Conservation (phyloP, 257 asterid genomes). For the Eustoma russellianum region DNA sequence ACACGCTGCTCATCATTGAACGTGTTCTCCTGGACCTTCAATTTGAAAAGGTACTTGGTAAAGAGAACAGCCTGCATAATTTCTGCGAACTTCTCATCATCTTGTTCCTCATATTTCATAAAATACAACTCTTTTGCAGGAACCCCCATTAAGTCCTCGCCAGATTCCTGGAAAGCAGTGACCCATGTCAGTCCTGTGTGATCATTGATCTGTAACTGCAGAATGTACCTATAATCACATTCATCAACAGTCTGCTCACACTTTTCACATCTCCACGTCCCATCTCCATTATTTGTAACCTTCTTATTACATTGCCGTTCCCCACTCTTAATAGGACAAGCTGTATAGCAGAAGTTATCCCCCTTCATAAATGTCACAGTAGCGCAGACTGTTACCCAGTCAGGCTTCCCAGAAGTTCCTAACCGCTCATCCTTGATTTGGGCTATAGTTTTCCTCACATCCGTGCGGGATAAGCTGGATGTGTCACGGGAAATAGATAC, state of each 20-base stretch:
- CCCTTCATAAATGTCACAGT: conserved; percentile 49
- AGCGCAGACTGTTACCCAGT: conserved; percentile 75
- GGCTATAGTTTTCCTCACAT: conserved; percentile 63
- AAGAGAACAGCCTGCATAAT: conserved; percentile 41
- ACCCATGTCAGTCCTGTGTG: conserved; percentile 86
- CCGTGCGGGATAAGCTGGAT: conserved; percentile 31
- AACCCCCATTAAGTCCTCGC: conserved; percentile 70
- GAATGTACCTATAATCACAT: conserved; percentile 82
- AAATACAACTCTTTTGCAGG: conserved; percentile 73
- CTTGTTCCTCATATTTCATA: conserved; percentile 70
- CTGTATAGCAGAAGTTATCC: conserved; percentile 69
- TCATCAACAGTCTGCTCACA: conserved; percentile 65
- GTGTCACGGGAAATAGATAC: conserved; percentile 64
- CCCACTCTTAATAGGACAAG: conserved; percentile 67
- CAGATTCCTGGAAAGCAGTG: conserved; percentile 87
- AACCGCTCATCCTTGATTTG: conserved; percentile 82
- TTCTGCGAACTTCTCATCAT: conserved; percentile 59
- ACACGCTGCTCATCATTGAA: conserved; percentile 78
- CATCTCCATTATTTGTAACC: conserved; percentile 76
- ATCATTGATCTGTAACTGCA: conserved; percentile 85
- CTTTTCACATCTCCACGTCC: conserved; percentile 79
- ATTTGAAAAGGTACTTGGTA: conserved; percentile 45
- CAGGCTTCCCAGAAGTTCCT: conserved; percentile 90
- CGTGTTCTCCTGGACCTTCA: conserved; percentile 83
- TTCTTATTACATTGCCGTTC: conserved; percentile 85